Evolutionary conservation across 345 rosid genomes (phyloP).

Genomic region (Salix udensis): DNA sequence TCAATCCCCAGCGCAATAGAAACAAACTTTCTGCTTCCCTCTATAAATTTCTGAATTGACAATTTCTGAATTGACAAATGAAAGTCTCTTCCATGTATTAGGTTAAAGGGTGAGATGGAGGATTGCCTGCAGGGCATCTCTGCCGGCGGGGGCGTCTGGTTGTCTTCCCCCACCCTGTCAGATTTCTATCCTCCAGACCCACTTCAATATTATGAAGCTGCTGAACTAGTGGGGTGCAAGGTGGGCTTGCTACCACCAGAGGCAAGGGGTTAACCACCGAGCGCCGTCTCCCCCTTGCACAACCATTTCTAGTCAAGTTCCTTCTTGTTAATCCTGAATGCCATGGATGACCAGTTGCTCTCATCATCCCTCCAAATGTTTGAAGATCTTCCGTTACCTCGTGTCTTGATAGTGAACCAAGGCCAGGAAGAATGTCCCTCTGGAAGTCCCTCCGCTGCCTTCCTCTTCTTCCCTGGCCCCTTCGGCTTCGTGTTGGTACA

Average conservation of each 20-base stretch:
- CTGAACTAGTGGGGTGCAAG: constrained; percentile 47
- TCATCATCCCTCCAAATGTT: constrained; percentile 80
- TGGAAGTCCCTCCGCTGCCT: constrained; percentile 95
- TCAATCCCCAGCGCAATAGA: not conserved
- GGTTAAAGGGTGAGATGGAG: constrained; percentile 51
- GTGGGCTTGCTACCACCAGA: constrained; percentile 28
- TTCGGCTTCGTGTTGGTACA: constrained; percentile 49
- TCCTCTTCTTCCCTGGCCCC: constrained; percentile 83
- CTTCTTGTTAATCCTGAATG: constrained; percentile 62
- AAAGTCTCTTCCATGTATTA: constrained; percentile 24
- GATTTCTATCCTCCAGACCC: constrained; percentile 74
- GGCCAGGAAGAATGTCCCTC: constrained; percentile 96
- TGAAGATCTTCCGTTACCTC: constrained; percentile 95
- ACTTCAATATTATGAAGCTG: constrained; percentile 51
- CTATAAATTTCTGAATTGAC: constrained; percentile 9
- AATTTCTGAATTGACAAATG: constrained; percentile 18
- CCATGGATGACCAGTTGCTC: constrained; percentile 71
- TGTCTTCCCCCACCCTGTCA: constrained; percentile 90
- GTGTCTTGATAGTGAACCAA: constrained; percentile 72
- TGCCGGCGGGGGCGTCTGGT: constrained; percentile 87
- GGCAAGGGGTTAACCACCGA: constrained; percentile 36
- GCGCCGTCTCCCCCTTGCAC: constrained; percentile 66
- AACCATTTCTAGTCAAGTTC: constrained; percentile 65
- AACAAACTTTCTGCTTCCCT: constrained; percentile 4
- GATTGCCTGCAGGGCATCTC: constrained; percentile 79